These are phyloP conservation scores for Cicer cuneatum DNA, from an alignment of 306 rosid species.

Conservation along the genomic window DNA sequence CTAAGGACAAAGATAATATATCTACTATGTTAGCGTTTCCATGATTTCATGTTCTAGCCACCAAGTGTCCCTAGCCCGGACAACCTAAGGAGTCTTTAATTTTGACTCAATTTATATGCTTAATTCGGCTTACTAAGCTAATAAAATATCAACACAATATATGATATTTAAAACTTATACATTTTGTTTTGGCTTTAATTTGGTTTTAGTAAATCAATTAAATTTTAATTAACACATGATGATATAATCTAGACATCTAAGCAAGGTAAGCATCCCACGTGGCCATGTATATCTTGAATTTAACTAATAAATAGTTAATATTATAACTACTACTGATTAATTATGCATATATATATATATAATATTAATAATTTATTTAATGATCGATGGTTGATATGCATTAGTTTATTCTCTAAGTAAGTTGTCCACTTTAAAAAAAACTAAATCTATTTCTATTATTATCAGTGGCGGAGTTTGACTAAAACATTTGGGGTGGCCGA, in stretches of 20 bases:
- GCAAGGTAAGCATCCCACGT: neutral
- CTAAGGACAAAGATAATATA: no score
- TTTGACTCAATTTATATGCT: neutral
- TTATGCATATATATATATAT: no score
- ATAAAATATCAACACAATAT: neutral
- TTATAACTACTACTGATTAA: no score
- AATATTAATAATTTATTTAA: no score
- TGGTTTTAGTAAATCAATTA: neutral
- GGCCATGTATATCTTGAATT: no score
- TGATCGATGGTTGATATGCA: no score
- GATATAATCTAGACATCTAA: neutral
- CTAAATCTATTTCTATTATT: no score
- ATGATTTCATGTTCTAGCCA: neutral
- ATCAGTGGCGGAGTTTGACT: no score
- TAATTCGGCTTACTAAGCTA: neutral
- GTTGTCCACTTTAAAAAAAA: no score
- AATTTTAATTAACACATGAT: neutral
- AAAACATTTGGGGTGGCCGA: no score
- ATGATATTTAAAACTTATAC: neutral
- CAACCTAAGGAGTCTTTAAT: neutral
- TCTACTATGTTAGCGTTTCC: neutral
- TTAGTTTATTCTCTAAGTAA: no score
- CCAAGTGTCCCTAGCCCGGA: slow-evolving; percentile 1
- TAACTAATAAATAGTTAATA: no score
- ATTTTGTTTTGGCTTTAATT: neutral